A percentile compares a stretch with the other conserved stretches of the same genome.
Evolutionary conservation across 2,329 filamentous ascomycete species (phyloP).

Genomic region (Pyricularia grisea): DNA sequence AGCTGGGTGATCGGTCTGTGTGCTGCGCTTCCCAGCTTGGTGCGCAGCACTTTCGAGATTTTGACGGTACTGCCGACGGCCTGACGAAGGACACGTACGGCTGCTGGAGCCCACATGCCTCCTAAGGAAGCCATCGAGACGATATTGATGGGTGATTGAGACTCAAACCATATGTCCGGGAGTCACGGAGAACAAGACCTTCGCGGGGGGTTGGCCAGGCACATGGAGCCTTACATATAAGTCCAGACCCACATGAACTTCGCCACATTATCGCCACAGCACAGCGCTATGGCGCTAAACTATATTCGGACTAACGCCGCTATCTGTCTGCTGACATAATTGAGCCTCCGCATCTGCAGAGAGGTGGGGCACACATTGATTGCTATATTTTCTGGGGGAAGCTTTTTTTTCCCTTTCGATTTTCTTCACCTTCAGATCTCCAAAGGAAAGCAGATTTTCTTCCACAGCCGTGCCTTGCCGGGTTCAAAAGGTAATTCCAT

Average conservation of each 20-base stretch:
- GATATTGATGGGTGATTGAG: conserved; percentile 11
- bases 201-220: background rate
- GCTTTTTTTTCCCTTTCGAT: conserved; percentile 5
- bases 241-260: background rate
- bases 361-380: background rate
- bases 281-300: background rate
- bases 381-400: conserved; percentile 1
- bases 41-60: conserved; percentile 40
- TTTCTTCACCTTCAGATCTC: conserved; percentile 8
- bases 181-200: background rate
- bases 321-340: background rate
- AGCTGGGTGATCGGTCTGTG: conserved; percentile 31
- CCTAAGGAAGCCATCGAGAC: conserved; percentile 43
- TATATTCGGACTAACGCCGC: background rate
- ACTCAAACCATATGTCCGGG: background rate
- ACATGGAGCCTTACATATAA: background rate
- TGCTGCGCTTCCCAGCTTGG: conserved; percentile 34
- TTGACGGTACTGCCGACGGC: conserved; percentile 32
- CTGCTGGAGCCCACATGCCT: conserved; percentile 47
- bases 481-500: background rate
- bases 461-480: background rate
- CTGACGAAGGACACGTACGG: conserved; percentile 43
- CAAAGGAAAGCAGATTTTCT: background rate
- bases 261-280: background rate
- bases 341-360: background rate